Evolutionary conservation across 2,329 filamentous ascomycete genomes (phyloP).

Genomic region (Phyllosticta citrichinensis): DNA sequence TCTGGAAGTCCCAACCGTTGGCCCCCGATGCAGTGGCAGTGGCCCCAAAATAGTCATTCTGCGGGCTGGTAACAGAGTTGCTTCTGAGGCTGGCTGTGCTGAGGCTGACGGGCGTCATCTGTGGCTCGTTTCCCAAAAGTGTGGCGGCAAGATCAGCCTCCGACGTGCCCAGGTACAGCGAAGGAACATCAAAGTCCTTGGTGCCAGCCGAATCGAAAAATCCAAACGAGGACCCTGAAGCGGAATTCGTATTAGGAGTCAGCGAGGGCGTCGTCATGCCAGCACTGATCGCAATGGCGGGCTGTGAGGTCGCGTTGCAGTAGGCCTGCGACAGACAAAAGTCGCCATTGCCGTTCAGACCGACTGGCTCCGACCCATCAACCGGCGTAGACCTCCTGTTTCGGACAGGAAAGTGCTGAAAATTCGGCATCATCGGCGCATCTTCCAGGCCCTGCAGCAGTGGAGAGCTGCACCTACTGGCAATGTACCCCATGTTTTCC

Average conservation of each 20-base stretch:
- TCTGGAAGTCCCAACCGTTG: not conserved
- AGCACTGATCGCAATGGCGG: not conserved
- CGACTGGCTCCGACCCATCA: not conserved
- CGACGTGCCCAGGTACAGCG: not conserved
- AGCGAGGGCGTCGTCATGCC: not conserved
- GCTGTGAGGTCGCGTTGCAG: not conserved
- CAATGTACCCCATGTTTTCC: not conserved
- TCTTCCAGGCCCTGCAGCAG: not conserved
- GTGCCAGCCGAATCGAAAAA: not conserved
- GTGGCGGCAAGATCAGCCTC: not conserved
- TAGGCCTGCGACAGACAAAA: not conserved
- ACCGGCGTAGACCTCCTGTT: not conserved
- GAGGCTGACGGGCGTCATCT: not conserved
- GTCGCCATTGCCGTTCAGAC: not conserved
- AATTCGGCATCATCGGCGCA: not conserved
- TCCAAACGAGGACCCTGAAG: not conserved
- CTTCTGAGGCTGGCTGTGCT: not conserved
- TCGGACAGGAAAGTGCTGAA: not conserved
- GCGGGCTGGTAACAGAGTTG: not conserved
- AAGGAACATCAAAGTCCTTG: not conserved
- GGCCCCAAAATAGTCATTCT: not conserved
- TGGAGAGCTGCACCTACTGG: not conserved
- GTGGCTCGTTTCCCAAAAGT: not conserved
- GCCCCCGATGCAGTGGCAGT: not conserved
- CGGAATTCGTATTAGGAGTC: not conserved